A percentile compares a stretch with the other conserved stretches of the same genome.
Evolutionary conservation across 495 filamentous ascomycete species (phyloP).

Genomic region (Evansstolkia leycettana): DNA sequence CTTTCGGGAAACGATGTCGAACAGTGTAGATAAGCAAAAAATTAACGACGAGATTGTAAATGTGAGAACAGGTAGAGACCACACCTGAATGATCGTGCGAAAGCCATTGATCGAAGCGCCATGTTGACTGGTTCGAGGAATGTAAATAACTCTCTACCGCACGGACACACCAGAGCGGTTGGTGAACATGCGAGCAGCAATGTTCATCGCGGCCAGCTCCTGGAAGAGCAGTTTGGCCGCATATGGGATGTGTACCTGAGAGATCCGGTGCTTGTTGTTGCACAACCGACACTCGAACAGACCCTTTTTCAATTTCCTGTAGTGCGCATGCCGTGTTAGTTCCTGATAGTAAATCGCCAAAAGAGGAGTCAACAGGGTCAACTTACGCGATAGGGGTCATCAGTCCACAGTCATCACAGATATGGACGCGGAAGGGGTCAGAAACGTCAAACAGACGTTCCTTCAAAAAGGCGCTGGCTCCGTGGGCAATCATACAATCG

Average conservation of each 20-base stretch:
- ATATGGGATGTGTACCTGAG: constrained; percentile 94
- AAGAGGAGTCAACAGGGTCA: constrained; percentile 1
- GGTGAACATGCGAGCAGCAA: constrained; percentile 93
- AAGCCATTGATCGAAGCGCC: too few relatives aligned
- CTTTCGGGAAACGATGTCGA: neutral
- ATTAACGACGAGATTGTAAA: too few relatives aligned
- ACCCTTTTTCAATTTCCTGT: constrained; percentile 85
- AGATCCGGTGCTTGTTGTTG: constrained; percentile 97
- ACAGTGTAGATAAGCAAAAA: too few relatives aligned
- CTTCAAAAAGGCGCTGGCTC: constrained; percentile 91
- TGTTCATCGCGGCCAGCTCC: constrained; percentile 96
- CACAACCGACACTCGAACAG: constrained; percentile 93
- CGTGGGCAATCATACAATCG: constrained; percentile 99
- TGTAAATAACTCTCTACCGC: constrained; percentile 13
- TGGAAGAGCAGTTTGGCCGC: constrained; percentile 98
- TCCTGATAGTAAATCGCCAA: constrained; percentile 1
- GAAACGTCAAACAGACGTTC: constrained; percentile 94
- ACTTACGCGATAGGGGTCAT: constrained; percentile 99
- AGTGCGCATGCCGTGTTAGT: constrained; percentile 17
- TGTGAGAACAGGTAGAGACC: too few relatives aligned
- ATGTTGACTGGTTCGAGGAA: too few relatives aligned
- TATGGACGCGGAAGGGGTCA: constrained; percentile 95
- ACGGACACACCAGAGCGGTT: constrained; percentile 43
- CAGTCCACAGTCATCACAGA: constrained; percentile 96
- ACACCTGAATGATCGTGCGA: too few relatives aligned